Evolutionary conservation across 805 yeast species (phyloP), one percentile per base, ranked within the genome.

Genomic region (Priceomyces carsonii): DNA sequence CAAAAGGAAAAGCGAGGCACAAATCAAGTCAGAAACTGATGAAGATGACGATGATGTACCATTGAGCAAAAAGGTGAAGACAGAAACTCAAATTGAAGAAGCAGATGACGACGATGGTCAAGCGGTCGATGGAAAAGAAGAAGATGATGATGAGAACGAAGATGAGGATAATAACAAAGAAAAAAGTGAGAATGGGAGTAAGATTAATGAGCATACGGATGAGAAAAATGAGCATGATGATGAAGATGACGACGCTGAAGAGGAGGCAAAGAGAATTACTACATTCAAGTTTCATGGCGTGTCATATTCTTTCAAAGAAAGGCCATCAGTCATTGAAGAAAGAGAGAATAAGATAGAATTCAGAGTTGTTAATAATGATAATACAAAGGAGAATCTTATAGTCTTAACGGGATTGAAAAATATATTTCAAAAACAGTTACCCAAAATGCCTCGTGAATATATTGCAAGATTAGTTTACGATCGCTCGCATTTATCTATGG

Each of bases 381-480:
- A 89, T 54, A 73, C 89, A 2, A 74, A 75, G 42, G 99, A 93
- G 51, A 87, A 78, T 58, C 69, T 93, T 69, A 87, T 93, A 72
- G 91, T 93, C 32, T 68, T 93, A 43, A 93, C 98, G 0, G 99
- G 99, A 1, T 64, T 93, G 43, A 93, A 93, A 62, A 93, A 91
- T 57, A 91, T 93, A 45, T 93, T 93, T 60, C 99, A 93, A 58
- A 90, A 90, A 53, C 99, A 93, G 63, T 73, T 93, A 44, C 99
- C 99, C 2, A 91, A 93, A 62, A 93, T 93, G 99, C 99, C 99
- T 14, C 77, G 93, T 43, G 98, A 93, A 55, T 93, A 93, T 62
- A 93, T 93, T 53, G 88, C 96, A 5, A 69, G 99, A 46, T 73
- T 93, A 42, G 98, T 93, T 3, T 93, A 89, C 56, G 99, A 93